Evolutionary conservation across 1,284 basidiomycete genomes (phyloP).

Genomic region (Sphaerobolus stellatus): DNA sequence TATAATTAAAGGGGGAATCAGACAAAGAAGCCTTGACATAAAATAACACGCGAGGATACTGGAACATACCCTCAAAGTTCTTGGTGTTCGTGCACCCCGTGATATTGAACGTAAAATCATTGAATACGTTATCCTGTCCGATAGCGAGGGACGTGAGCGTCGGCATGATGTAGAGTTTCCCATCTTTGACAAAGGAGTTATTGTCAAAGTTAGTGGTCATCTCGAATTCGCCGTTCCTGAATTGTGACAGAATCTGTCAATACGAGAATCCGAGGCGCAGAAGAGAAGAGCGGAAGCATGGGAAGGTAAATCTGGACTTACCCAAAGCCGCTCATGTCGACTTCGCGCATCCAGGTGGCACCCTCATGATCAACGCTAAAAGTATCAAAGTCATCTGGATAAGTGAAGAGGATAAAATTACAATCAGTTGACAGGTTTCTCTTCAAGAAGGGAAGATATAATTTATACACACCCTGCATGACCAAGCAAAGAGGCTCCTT

Average conservation of each 20-base stretch:
- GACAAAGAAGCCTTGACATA: not conserved
- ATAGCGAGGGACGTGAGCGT: conserved; percentile 40
- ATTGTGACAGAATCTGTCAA: conserved; percentile 13
- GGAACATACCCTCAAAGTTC: conserved; percentile 8
- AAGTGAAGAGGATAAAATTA: not conserved
- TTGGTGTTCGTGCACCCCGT: conserved; percentile 23
- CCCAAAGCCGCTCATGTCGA: conserved; percentile 7
- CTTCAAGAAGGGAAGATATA: not conserved
- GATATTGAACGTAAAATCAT: conserved; percentile 42
- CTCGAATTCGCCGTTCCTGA: conserved; percentile 40
- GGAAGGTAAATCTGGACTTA: not conserved
- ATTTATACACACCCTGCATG: conserved; percentile 2
- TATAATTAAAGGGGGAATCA: not conserved
- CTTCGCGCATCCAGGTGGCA: not conserved
- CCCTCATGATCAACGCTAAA: conserved; percentile 1
- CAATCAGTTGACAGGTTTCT: not conserved
- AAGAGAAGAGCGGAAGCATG: not conserved
- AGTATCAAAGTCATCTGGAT: not conserved
- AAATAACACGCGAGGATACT: too few relatives aligned
- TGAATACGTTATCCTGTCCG: conserved; percentile 33
- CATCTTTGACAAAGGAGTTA: conserved; percentile 41
- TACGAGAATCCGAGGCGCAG: not conserved
- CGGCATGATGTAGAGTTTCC: conserved; percentile 42
- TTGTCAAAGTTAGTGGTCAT: conserved; percentile 38
- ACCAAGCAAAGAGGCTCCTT: not conserved